Percentiles rank a stretch among this genome's conserved stretches.
These are phyloP conservation scores for Auricularia sp. DNA, from an alignment of 768 basidiomycete species.

Conservation along the genomic window DNA sequence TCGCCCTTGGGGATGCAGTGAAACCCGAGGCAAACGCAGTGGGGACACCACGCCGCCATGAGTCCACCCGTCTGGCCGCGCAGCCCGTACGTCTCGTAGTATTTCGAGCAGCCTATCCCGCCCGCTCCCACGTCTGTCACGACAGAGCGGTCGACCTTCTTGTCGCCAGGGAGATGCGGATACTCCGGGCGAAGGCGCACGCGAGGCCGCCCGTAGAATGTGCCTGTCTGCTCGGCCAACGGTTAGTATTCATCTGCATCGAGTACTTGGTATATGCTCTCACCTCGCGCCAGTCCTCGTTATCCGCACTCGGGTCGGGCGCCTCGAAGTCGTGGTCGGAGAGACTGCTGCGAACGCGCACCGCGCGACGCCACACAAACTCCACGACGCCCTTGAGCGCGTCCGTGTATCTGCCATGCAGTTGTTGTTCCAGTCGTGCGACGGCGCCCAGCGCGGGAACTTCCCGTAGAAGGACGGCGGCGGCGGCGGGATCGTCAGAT, in stretches of 20 bases:
- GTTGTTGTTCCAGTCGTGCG: neutral
- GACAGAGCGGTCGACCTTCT: too few species aligned
- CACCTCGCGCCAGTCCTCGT: neutral
- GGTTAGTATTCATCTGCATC: neutral
- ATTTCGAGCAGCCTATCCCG: too few species aligned
- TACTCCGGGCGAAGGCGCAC: neutral
- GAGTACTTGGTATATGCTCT: neutral
- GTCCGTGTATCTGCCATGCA: neutral
- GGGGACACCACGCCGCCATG: neutral
- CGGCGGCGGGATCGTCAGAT: neutral
- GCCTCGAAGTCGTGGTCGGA: neutral
- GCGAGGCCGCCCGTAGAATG: neutral
- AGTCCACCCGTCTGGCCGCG: neutral
- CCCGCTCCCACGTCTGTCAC: too few species aligned
- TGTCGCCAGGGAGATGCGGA: too few species aligned
- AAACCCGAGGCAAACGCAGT: neutral
- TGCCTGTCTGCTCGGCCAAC: neutral
- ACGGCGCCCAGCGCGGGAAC: neutral
- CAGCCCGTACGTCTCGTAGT: neutral
- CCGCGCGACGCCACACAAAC: neutral
- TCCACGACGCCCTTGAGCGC: neutral
- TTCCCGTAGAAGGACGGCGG: neutral
- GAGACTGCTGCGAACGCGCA: neutral
- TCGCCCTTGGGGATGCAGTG: slow-evolving; percentile 25
- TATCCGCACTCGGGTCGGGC: neutral